Evolutionary conservation across 257 asterid species (phyloP).

Genomic region (Solanum bulbocastanum): DNA sequence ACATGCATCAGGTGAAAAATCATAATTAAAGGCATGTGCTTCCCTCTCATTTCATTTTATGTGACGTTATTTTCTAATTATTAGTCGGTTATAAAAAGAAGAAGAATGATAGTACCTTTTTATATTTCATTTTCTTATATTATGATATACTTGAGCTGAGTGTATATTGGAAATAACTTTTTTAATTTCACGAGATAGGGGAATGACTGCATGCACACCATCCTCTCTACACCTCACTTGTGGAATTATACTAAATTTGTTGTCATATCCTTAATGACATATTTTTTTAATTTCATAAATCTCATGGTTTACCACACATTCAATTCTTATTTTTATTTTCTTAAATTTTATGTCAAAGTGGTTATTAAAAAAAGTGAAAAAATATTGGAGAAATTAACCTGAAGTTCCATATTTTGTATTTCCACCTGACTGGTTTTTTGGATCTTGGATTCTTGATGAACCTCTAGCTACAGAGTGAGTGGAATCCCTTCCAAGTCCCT

Average conservation of each 20-base stretch:
- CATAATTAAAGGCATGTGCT: not conserved
- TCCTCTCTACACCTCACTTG: not conserved
- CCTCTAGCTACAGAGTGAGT: conserved; percentile 9
- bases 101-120: not conserved
- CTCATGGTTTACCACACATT: not conserved
- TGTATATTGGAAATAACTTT: no score
- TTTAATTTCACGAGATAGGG: no score
- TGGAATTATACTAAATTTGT: no score
- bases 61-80: not conserved
- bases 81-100: not conserved
- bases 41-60: not conserved
- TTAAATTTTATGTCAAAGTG: not conserved
- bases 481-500: conserved; percentile 50
- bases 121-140: not conserved
- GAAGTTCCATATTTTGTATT: conserved; percentile 18
- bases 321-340: not conserved
- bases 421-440: not conserved
- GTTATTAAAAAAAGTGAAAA: not conserved
- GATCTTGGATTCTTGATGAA: conserved; percentile 15
- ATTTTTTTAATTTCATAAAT: not conserved
- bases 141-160: not conserved
- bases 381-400: conserved; percentile 23
- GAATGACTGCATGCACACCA: not conserved
- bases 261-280: not conserved
- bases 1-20: not conserved